phyloP scores from a whole-genome alignment of 352 stramenopile species.

The Aphanomyces euteiches region DNA sequence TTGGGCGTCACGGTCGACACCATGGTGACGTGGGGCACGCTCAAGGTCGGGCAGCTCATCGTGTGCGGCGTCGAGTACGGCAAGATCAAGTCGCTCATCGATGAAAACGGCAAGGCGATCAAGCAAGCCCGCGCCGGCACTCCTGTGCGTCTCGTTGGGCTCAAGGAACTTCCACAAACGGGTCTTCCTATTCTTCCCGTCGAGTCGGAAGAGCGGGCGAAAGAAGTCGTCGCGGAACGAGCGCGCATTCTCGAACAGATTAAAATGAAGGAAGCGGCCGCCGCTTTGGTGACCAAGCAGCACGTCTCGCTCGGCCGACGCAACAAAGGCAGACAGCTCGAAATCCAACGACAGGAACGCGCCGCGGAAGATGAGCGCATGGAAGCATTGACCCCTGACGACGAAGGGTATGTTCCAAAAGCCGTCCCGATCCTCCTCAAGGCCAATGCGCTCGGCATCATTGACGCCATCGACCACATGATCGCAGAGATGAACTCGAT shows the following conservation, averaged over 20 bases:
- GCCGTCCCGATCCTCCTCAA: slow-evolving; percentile 97
- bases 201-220: slow-evolving; percentile 65
- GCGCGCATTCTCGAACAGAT: slow-evolving; percentile 73
- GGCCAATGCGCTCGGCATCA: slow-evolving; percentile 96
- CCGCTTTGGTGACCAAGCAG: slow-evolving; percentile 55
- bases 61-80: slow-evolving; percentile 94
- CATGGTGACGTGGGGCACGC: slow-evolving; percentile 96
- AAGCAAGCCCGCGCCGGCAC: slow-evolving; percentile 88
- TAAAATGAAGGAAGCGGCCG: slow-evolving; percentile 37
- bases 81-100: slow-evolving; percentile 83
- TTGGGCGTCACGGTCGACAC: slow-evolving; percentile 93
- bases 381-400: slow-evolving; percentile 59
- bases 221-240: slow-evolving; percentile 70
- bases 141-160: slow-evolving; percentile 85
- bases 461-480: slow-evolving; percentile 90
- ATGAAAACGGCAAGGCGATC: slow-evolving; percentile 71
- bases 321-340: slow-evolving; percentile 64
- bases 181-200: slow-evolving; percentile 75
- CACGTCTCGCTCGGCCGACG: slow-evolving; percentile 42
- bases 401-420: slow-evolving; percentile 85
- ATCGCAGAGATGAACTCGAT: slow-evolving; percentile 60
- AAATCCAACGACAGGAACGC: slow-evolving; percentile 58
- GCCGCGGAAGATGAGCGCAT: slow-evolving; percentile 67
- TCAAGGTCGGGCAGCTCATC: slow-evolving; percentile 92
- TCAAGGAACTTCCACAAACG: slow-evolving; percentile 80